These are phyloP conservation scores for Curvularia verruculosa DNA, from an alignment of 2,329 filamentous ascomycete species.

Conservation along the genomic window DNA sequence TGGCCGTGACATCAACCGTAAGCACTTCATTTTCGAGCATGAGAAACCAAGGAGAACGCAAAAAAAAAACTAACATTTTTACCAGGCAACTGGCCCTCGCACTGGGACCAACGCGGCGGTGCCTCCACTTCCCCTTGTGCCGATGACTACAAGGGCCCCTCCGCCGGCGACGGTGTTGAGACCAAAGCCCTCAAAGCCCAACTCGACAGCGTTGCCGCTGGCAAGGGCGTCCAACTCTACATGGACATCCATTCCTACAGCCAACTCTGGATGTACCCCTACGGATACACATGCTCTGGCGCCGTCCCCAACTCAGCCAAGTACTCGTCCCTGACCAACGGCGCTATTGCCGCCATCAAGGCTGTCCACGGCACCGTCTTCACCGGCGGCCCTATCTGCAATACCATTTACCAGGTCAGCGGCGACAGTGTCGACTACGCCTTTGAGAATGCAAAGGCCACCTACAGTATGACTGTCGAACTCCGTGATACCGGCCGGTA, in stretches of 20 bases:
- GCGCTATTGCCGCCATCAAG: conserved; percentile 60
- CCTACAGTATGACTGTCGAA: conserved; percentile 58
- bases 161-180: conserved; percentile 45
- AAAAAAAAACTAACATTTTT: not conserved
- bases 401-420: conserved; percentile 65
- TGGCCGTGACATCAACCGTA: conserved; percentile 48
- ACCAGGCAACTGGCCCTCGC: conserved; percentile 45
- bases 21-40: not conserved
- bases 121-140: conserved; percentile 46
- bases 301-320: conserved; percentile 55
- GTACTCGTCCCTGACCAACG: conserved; percentile 57
- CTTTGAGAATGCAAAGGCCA: conserved; percentile 50
- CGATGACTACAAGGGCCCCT: conserved; percentile 46
- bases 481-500: conserved; percentile 56
- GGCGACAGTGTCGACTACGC: conserved; percentile 56
- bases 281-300: conserved; percentile 64
- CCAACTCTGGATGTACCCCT: conserved; percentile 57
- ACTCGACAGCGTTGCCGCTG: conserved; percentile 52
- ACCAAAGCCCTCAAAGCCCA: conserved; percentile 55
- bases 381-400: conserved; percentile 60
- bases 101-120: conserved; percentile 42
- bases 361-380: conserved; percentile 58
- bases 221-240: conserved; percentile 64
- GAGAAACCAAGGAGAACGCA: not conserved
- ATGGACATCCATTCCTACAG: conserved; percentile 69